phyloP scores from a whole-genome alignment of 139 green algal species.

The Closterium sp. region DNA sequence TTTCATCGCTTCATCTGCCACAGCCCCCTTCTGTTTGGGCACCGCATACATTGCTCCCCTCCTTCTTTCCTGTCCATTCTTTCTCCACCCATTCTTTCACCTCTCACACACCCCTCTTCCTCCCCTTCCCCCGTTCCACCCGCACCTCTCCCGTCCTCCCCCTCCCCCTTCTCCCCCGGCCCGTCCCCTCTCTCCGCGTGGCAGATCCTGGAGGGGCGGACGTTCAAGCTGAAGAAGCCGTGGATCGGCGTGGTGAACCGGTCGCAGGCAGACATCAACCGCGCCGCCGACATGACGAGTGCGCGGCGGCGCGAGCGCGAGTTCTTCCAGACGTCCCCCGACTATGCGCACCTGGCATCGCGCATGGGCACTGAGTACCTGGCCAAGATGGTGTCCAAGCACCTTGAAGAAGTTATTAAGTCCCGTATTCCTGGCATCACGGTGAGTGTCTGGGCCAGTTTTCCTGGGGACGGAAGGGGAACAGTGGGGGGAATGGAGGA shows the following conservation, averaged over 20 bases:
- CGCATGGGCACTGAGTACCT: constrained; percentile 46
- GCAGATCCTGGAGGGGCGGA: constrained; percentile 48
- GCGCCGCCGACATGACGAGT: constrained; percentile 26
- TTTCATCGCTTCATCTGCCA: not conserved
- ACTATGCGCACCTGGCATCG: constrained; percentile 30
- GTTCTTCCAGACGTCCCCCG: constrained; percentile 44
- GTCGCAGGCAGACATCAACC: constrained; percentile 59
- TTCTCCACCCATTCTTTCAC: not conserved
- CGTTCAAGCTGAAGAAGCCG: constrained; percentile 35
- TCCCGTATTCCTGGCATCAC: constrained; percentile 28
- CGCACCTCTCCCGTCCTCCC: not conserved
- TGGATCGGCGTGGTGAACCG: constrained; percentile 62
- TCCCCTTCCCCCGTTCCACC: not conserved
- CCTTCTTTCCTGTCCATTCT: not conserved
- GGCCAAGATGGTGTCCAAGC: constrained; percentile 41
- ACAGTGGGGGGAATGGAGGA: too few relatives aligned
- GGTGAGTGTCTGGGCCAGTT: not conserved
- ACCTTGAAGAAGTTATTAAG: constrained; percentile 45
- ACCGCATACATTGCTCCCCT: not conserved
- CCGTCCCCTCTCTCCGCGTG: too few relatives aligned
- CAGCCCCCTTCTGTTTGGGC: not conserved
- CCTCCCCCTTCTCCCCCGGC: not conserved
- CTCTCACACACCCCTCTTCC: not conserved
- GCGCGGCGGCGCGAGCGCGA: constrained; percentile 39
- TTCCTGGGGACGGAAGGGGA: too few relatives aligned